A percentile compares a stretch with the other conserved stretches of the same genome.
Evolutionary conservation across 805 yeast species (phyloP).

Genomic region (Candida maris): DNA sequence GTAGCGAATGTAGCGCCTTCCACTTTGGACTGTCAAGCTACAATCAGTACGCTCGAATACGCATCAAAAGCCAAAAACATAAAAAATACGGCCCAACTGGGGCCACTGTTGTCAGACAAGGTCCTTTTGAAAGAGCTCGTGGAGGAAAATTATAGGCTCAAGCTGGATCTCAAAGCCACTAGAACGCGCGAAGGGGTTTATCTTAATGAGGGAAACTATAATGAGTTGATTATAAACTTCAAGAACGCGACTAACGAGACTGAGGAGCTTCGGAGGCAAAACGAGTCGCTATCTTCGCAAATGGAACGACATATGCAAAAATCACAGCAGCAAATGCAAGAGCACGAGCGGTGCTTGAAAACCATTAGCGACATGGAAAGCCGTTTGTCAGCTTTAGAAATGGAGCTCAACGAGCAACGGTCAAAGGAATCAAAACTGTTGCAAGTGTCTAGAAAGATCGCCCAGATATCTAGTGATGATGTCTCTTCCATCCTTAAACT

Average conservation of each 20-base stretch:
- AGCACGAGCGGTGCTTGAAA: slow-evolving; percentile 19
- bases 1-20: slow-evolving; percentile 82
- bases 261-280: slow-evolving; percentile 41
- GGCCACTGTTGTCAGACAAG: slow-evolving; percentile 41
- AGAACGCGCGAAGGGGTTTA: slow-evolving; percentile 62
- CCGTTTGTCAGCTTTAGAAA: slow-evolving; percentile 30
- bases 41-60: slow-evolving; percentile 51
- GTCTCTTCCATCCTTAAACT: slow-evolving; percentile 21
- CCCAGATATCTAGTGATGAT: slow-evolving; percentile 29
- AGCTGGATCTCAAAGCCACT: slow-evolving; percentile 56
- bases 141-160: slow-evolving; percentile 41
- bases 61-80: slow-evolving; percentile 56
- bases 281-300: slow-evolving; percentile 38
- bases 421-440: slow-evolving; percentile 12
- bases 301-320: slow-evolving; percentile 24
- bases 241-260: slow-evolving; percentile 49
- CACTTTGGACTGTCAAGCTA: slow-evolving; percentile 43
- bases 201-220: slow-evolving; percentile 58
- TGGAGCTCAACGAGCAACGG: slow-evolving; percentile 26
- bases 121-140: slow-evolving; percentile 43
- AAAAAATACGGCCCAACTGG: slow-evolving; percentile 48
- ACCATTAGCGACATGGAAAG: slow-evolving; percentile 26
- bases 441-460: slow-evolving; percentile 13
- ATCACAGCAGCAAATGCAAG: slow-evolving; percentile 17
- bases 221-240: slow-evolving; percentile 44